A percentile compares a stretch with the other conserved stretches of the same genome.
Evolutionary conservation across 495 filamentous ascomycete species (phyloP).

Genomic region (Hypoxylon perforatum): DNA sequence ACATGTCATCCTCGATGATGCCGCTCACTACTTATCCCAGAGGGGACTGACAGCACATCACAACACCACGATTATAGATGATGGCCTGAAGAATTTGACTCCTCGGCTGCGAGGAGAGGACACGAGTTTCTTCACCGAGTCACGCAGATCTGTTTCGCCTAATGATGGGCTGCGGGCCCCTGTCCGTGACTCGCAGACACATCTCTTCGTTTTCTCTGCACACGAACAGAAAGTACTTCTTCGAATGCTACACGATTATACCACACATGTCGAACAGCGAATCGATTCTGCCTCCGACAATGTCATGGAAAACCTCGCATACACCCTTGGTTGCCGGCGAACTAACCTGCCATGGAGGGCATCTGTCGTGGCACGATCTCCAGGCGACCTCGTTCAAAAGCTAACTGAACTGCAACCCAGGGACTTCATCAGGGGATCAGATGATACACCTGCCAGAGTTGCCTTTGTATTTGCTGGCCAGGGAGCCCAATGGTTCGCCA

Average conservation of each 20-base stretch:
- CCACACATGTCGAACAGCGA: conserved; percentile 21
- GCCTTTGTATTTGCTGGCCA: conserved; percentile 43
- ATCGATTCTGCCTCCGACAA: neutral
- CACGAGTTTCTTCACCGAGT: neutral
- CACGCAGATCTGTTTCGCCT: neutral
- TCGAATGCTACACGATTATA: conserved; percentile 26
- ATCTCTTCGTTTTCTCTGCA: conserved; percentile 44
- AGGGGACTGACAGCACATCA: conserved; percentile 27
- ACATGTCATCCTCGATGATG: conserved; percentile 35
- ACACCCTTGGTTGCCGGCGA: conserved; percentile 41
- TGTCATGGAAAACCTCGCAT: conserved; percentile 39
- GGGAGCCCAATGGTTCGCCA: conserved; percentile 54
- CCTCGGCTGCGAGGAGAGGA: neutral
- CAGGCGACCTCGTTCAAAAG: conserved; percentile 23
- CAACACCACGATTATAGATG: conserved; percentile 2
- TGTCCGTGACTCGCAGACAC: conserved; percentile 15
- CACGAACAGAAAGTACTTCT: conserved; percentile 40
- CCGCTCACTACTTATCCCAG: conserved; percentile 22
- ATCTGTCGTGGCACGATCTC: conserved; percentile 34
- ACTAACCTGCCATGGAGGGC: conserved; percentile 39
- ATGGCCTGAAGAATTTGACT: neutral
- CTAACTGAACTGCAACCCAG: neutral
- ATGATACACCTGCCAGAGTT: conserved; percentile 11
- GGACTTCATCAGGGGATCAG: conserved; percentile 19
- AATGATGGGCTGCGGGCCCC: neutral